phyloP scores from a whole-genome alignment of 768 basidiomycete species.

The Hemileccinum rubropunctum region DNA sequence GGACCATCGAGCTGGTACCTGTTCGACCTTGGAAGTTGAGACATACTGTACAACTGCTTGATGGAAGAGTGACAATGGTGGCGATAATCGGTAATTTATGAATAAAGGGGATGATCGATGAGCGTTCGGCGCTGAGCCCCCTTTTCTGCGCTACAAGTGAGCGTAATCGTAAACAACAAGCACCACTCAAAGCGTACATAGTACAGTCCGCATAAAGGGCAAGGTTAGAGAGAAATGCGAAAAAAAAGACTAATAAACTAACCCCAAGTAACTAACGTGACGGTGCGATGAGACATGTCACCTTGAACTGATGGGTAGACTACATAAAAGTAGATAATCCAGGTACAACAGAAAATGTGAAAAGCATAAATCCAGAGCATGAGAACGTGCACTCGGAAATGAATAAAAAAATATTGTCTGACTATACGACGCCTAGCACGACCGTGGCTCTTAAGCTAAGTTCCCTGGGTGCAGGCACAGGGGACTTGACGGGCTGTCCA shows the following conservation, averaged over 20 bases:
- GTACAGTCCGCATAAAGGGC: too few relatives aligned
- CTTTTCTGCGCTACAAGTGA: background rate
- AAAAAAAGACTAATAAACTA: background rate
- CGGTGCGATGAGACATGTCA: background rate
- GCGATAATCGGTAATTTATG: background rate
- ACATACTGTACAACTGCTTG: background rate
- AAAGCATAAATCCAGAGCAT: slow-evolving; percentile 6
- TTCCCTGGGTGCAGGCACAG: slow-evolving; percentile 35
- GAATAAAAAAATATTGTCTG: too few relatives aligned
- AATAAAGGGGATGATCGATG: too few relatives aligned
- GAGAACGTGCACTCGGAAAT: background rate
- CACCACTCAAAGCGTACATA: too few relatives aligned
- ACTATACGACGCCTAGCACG: slow-evolving; percentile 69
- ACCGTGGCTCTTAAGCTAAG: slow-evolving; percentile 78
- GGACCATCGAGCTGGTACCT: background rate
- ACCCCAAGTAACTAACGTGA: background rate
- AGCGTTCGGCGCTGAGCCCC: too few relatives aligned
- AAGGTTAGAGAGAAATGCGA: background rate
- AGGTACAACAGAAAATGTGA: background rate
- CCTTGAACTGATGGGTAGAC: background rate
- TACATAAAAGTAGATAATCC: background rate
- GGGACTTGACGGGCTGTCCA: slow-evolving; percentile 30
- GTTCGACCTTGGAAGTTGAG: background rate
- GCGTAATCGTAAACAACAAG: too few relatives aligned
- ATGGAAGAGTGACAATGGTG: background rate